phyloP scores from a whole-genome alignment of 2,329 filamentous ascomycete genomes.

The Alternaria gansuensis region DNA sequence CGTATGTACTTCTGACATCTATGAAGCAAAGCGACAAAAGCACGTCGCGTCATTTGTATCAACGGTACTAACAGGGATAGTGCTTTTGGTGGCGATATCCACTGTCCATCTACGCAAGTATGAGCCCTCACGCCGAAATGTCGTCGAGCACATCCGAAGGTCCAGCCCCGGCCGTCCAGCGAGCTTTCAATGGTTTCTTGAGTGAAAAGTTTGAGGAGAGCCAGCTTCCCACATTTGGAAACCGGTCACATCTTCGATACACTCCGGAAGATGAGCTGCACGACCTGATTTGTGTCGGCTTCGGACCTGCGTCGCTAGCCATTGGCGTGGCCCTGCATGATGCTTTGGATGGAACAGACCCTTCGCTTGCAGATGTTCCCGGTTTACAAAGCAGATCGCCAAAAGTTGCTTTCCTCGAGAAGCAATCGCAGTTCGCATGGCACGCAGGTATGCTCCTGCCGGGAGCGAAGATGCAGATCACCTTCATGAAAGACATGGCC shows the following conservation, averaged over 20 bases:
- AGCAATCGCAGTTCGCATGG: slow-evolving; percentile 85
- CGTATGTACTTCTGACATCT: slow-evolving; percentile 5
- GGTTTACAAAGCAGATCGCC: slow-evolving; percentile 59
- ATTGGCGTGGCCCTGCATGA: slow-evolving; percentile 91
- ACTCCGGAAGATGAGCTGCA: slow-evolving; percentile 71
- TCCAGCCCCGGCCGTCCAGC: slow-evolving; percentile 34
- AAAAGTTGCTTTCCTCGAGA: slow-evolving; percentile 87
- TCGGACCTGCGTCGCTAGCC: slow-evolving; percentile 88
- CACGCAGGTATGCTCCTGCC: slow-evolving; percentile 95
- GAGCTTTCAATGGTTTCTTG: slow-evolving; percentile 43
- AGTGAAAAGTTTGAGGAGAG: slow-evolving; percentile 40
- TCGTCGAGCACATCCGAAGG: slow-evolving; percentile 29
- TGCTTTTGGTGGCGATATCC: background rate
- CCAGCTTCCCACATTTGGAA: slow-evolving; percentile 41
- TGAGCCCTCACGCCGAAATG: slow-evolving; percentile 50
- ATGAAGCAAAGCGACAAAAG: slow-evolving; percentile 1
- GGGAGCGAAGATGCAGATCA: slow-evolving; percentile 96
- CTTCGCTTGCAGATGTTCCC: slow-evolving; percentile 43
- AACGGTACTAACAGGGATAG: slow-evolving; percentile 11
- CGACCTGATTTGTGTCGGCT: slow-evolving; percentile 90
- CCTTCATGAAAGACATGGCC: slow-evolving; percentile 94
- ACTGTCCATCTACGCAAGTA: slow-evolving; percentile 21
- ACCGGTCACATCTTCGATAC: slow-evolving; percentile 61
- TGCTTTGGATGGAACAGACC: slow-evolving; percentile 57
- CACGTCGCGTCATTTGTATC: background rate